A percentile compares a stretch with the other conserved stretches of the same genome.
phyloP scores from a whole-genome alignment of 352 stramenopile species.

The Aphanomyces invadans region DNA sequence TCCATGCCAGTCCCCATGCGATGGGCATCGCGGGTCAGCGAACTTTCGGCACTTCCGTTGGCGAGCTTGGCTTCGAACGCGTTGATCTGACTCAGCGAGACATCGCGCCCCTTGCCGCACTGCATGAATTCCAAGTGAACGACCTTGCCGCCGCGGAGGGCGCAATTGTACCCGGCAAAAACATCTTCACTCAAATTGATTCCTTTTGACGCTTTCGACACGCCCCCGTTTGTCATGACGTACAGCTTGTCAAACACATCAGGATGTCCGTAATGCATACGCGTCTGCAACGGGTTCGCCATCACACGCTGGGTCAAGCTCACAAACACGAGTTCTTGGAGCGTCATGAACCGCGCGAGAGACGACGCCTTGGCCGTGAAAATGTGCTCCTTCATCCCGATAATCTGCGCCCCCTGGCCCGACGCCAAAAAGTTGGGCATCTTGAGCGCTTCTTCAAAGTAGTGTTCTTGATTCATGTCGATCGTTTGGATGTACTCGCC shows the following conservation, averaged over 20 bases:
- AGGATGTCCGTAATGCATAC: conserved; percentile 84
- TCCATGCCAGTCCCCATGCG: conserved; percentile 79
- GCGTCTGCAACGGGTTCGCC: conserved; percentile 57
- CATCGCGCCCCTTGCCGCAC: conserved; percentile 80
- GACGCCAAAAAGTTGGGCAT: conserved; percentile 83
- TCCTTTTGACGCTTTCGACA: conserved; percentile 82
- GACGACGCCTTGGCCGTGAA: conserved; percentile 83
- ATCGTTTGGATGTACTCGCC: conserved; percentile 85
- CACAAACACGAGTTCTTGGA: conserved; percentile 83
- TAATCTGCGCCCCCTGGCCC: conserved; percentile 68
- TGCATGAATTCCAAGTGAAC: conserved; percentile 86
- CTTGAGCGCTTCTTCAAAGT: conserved; percentile 83
- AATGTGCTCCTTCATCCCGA: conserved; percentile 86
- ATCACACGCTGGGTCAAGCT: conserved; percentile 78
- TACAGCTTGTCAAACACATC: conserved; percentile 86
- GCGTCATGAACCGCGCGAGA: conserved; percentile 79
- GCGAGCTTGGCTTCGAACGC: conserved; percentile 82
- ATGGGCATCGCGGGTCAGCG: conserved; percentile 67
- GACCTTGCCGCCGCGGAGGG: conserved; percentile 65
- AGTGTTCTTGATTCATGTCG: conserved; percentile 89
- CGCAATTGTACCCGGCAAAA: conserved; percentile 84
- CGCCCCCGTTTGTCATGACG: conserved; percentile 69
- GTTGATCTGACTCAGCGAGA: conserved; percentile 84
- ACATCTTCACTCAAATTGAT: conserved; percentile 87
- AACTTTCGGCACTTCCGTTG: conserved; percentile 74